Conservation (phyloP, 108 stramenopile genomes). For the Chaetoceros tenuissimus region DNA sequence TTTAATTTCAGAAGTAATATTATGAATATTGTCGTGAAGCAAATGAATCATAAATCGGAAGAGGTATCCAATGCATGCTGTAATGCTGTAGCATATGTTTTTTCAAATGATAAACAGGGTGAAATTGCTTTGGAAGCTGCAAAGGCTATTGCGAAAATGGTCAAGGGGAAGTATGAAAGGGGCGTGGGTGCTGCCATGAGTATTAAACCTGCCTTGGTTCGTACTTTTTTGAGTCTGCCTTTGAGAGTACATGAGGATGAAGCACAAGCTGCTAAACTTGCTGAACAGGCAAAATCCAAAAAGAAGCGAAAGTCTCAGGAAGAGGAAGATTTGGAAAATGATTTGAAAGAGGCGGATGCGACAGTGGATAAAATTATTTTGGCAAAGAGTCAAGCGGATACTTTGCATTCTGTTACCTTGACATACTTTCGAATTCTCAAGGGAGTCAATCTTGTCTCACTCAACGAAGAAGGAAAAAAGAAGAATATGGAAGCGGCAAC, state of each 20-base stretch:
- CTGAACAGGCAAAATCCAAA: conserved; percentile 49
- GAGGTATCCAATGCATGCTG: conserved; percentile 65
- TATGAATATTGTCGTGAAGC: conserved; percentile 50
- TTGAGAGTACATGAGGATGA: conserved; percentile 78
- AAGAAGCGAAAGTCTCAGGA: conserved; percentile 60
- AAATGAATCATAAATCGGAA: conserved; percentile 43
- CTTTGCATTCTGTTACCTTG: conserved; percentile 60
- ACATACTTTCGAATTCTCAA: conserved; percentile 86
- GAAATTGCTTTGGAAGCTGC: conserved; percentile 77
- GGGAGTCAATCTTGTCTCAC: conserved; percentile 17
- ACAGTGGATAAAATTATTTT: conserved; percentile 66
- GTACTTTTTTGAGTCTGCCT: conserved; percentile 57
- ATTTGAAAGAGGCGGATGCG: conserved; percentile 72
- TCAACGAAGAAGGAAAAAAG: conserved; percentile 7
- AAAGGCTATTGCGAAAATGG: conserved; percentile 53
- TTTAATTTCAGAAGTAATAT: conserved; percentile 88
- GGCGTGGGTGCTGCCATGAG: conserved; percentile 1
- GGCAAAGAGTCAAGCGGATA: conserved; percentile 67
- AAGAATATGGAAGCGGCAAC: conserved; percentile 6
- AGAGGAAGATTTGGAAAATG: conserved; percentile 58
- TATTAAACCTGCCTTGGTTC: conserved; percentile 55
- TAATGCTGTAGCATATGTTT: conserved; percentile 46
- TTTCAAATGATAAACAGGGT: conserved; percentile 63
- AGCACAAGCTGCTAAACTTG: conserved; percentile 70
- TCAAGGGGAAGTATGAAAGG: conserved; percentile 43